These are phyloP conservation scores for Elsinoe arachidis DNA, from an alignment of 2,329 filamentous ascomycete genomes.

Conservation along the genomic window DNA sequence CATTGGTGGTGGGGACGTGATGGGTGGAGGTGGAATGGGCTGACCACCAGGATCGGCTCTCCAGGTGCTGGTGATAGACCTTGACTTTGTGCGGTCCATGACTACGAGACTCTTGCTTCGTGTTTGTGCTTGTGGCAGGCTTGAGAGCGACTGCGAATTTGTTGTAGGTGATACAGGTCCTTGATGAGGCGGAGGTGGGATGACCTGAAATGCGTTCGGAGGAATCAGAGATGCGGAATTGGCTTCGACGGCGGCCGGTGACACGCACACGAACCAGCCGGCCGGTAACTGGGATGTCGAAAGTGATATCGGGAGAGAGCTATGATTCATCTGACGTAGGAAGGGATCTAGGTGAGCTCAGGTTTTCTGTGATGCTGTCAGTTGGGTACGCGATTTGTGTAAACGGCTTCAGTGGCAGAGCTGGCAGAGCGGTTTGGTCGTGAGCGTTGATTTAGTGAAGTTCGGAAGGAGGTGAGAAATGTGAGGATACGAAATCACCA, in stretches of 20 bases:
- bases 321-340: background rate
- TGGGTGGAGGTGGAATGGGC: background rate
- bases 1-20: background rate
- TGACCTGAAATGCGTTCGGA: background rate
- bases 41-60: background rate
- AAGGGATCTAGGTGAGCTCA: background rate
- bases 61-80: conserved; percentile 1
- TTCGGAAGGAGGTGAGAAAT: background rate
- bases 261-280: background rate
- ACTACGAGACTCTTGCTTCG: background rate
- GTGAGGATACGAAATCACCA: background rate
- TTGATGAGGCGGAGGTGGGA: background rate
- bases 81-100: background rate
- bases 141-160: background rate
- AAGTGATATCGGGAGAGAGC: background rate
- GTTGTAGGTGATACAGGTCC: background rate
- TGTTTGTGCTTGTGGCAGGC: background rate
- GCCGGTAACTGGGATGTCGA: background rate
- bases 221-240: background rate
- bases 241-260: background rate
- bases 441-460: background rate
- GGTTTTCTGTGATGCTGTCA: background rate
- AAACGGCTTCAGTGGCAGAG: background rate
- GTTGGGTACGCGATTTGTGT: background rate
- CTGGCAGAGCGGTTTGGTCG: background rate